Evolutionary conservation across 352 stramenopile genomes (phyloP).

Genomic region (Aphanomyces cochlioides): DNA sequence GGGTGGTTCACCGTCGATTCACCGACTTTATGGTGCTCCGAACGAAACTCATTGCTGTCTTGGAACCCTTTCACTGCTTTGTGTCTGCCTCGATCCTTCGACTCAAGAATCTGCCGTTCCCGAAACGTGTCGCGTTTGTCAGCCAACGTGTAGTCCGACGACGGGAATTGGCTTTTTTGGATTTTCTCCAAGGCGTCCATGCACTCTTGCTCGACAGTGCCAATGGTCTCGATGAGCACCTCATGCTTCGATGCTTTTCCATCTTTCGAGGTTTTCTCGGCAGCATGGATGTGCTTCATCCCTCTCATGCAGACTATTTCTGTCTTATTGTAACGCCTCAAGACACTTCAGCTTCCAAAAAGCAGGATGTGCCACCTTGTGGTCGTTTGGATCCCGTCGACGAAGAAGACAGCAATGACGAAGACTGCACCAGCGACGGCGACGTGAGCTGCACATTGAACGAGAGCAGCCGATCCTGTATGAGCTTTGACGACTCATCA

Average conservation of each 20-base stretch:
- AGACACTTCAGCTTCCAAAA: constrained; percentile 42
- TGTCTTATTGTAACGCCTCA: constrained; percentile 54
- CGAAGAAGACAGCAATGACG: constrained; percentile 45
- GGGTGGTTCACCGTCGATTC: constrained; percentile 65
- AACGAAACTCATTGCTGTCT: constrained; percentile 48
- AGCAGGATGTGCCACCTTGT: constrained; percentile 56
- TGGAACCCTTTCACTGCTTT: constrained; percentile 50
- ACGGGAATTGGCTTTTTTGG: constrained; percentile 58
- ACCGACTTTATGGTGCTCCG: constrained; percentile 63
- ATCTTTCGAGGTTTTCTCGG: constrained; percentile 68
- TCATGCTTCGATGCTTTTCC: constrained; percentile 57
- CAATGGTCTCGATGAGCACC: constrained; percentile 51
- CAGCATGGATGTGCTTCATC: constrained; percentile 52
- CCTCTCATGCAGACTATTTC: constrained; percentile 51
- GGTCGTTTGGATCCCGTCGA: constrained; percentile 56
- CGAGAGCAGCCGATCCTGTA: not conserved
- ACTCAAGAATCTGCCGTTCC: constrained; percentile 61
- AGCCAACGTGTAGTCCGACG: constrained; percentile 54
- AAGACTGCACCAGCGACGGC: constrained; percentile 24
- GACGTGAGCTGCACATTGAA: not conserved
- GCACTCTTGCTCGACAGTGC: constrained; percentile 58
- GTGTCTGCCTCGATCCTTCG: constrained; percentile 47
- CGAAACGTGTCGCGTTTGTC: constrained; percentile 61
- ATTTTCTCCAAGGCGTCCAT: constrained; percentile 59
- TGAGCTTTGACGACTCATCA: constrained; percentile 7